These are phyloP conservation scores for Candida glaebosa DNA, from an alignment of 805 yeast species.

Conservation along the genomic window DNA sequence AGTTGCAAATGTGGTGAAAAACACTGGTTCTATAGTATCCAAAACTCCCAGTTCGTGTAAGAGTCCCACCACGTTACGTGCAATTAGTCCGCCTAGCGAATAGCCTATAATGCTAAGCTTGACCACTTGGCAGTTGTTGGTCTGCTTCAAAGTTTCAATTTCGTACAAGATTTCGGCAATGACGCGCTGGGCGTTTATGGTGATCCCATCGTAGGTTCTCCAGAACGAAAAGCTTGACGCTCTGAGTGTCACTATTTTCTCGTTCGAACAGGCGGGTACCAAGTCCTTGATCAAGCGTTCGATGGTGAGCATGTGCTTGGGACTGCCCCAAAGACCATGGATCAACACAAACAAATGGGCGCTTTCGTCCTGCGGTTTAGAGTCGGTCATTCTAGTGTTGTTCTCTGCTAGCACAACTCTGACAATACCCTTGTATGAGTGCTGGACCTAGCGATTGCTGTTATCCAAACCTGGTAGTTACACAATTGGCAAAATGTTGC, in stretches of 20 bases:
- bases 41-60: slow-evolving; percentile 33
- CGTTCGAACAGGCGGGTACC: slow-evolving; percentile 17
- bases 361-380: not conserved
- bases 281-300: slow-evolving; percentile 29
- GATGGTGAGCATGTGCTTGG: slow-evolving; percentile 37
- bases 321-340: slow-evolving; percentile 45
- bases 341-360: slow-evolving; percentile 38
- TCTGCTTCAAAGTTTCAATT: slow-evolving; percentile 33
- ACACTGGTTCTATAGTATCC: slow-evolving; percentile 31
- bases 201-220: slow-evolving; percentile 43
- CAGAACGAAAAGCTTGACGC: slow-evolving; percentile 41
- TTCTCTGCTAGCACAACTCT: no score
- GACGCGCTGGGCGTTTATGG: slow-evolving; percentile 31
- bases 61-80: slow-evolving; percentile 74
- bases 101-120: slow-evolving; percentile 81
- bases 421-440: no score
- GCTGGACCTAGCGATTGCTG: no score
- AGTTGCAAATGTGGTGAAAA: slow-evolving; percentile 41
- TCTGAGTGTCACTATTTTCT: slow-evolving; percentile 30
- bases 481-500: not conserved
- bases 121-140: slow-evolving; percentile 39
- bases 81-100: slow-evolving; percentile 83
- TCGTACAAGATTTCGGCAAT: slow-evolving; percentile 37
- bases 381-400: not conserved
- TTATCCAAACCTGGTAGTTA: no score